These are phyloP conservation scores for Suhomyces panamericanus DNA, from an alignment of 1,139 yeast genomes.

Conservation along the genomic window DNA sequence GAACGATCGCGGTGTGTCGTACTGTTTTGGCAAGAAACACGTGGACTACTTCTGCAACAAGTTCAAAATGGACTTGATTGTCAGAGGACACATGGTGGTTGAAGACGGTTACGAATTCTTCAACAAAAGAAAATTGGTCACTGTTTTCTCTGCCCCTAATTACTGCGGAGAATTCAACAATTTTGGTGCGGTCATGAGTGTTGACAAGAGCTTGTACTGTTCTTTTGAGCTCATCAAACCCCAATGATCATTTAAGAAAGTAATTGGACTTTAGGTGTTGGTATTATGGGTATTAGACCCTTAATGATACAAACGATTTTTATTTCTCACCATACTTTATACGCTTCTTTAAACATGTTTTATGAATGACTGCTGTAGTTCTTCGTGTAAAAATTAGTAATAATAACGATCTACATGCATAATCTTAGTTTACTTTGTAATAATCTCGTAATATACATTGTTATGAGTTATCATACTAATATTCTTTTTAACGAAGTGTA, in stretches of 20 bases:
- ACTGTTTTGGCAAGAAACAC: conserved; percentile 72
- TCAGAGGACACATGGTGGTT: conserved; percentile 91
- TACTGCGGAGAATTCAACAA: conserved; percentile 90
- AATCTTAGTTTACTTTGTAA: too few relatives aligned
- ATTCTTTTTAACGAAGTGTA: too few relatives aligned
- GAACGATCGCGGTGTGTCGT: conserved; percentile 86
- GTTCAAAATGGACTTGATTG: conserved; percentile 76
- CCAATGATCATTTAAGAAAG: conserved; percentile 19
- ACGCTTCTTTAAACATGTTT: conserved; percentile 1
- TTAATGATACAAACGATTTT: conserved; percentile 12
- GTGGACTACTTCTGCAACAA: conserved; percentile 68
- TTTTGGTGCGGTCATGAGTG: conserved; percentile 91
- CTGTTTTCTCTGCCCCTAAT: conserved; percentile 85
- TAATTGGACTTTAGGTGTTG: conserved; percentile 5
- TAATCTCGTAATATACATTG: not conserved
- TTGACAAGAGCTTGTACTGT: conserved; percentile 71
- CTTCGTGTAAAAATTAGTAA: too few relatives aligned
- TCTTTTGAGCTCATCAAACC: conserved; percentile 84
- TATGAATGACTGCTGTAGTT: not conserved
- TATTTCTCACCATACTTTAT: conserved; percentile 8
- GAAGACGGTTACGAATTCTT: conserved; percentile 92
- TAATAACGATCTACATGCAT: too few relatives aligned
- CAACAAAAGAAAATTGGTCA: conserved; percentile 72
- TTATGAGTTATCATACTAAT: too few relatives aligned
- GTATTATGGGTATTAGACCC: conserved; percentile 4